phyloP scores from a whole-genome alignment of 139 green algal species.

The Chlorella sp. region DNA sequence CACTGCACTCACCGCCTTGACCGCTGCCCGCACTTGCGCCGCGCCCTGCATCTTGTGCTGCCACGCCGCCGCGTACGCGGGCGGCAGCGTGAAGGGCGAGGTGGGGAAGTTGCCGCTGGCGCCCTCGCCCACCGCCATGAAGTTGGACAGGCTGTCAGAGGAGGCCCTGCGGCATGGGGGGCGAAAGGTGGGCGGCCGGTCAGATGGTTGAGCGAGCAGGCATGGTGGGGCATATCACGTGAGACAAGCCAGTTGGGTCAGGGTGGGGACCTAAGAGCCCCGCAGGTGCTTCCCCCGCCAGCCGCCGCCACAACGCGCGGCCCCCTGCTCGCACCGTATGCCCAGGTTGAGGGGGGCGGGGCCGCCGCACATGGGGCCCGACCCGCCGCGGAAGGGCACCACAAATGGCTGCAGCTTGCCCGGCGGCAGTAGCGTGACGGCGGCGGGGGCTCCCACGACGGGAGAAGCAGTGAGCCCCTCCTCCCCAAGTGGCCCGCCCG shows the following conservation, averaged over 20 bases:
- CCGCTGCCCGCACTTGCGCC: slow-evolving; percentile 67
- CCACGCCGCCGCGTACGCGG: slow-evolving; percentile 79
- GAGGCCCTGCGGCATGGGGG: not conserved
- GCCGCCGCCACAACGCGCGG: not conserved
- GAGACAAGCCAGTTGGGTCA: not conserved
- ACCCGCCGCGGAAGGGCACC: slow-evolving; percentile 79
- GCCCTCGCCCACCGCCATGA: slow-evolving; percentile 23
- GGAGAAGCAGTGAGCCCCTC: not conserved
- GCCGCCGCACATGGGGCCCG: slow-evolving; percentile 58
- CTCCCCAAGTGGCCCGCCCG: not conserved
- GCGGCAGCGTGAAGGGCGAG: slow-evolving; percentile 82
- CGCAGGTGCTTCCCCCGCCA: not conserved
- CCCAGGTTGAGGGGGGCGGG: slow-evolving; percentile 34
- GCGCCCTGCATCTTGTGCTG: slow-evolving; percentile 79
- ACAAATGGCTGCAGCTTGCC: slow-evolving; percentile 87
- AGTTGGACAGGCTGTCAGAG: slow-evolving; percentile 26
- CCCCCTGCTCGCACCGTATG: not conserved
- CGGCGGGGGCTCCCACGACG: slow-evolving; percentile 15
- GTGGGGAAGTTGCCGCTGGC: slow-evolving; percentile 24
- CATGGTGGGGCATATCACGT: not conserved
- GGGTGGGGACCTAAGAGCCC: not conserved
- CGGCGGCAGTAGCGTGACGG: slow-evolving; percentile 71
- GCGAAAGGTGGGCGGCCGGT: not conserved
- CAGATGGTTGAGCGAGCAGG: not conserved
- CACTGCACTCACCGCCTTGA: slow-evolving; percentile 51